Evolutionary conservation across 768 basidiomycete genomes (phyloP), one percentile per base, ranked within the genome.

Genomic region (Xerocomellus dryophilus): DNA sequence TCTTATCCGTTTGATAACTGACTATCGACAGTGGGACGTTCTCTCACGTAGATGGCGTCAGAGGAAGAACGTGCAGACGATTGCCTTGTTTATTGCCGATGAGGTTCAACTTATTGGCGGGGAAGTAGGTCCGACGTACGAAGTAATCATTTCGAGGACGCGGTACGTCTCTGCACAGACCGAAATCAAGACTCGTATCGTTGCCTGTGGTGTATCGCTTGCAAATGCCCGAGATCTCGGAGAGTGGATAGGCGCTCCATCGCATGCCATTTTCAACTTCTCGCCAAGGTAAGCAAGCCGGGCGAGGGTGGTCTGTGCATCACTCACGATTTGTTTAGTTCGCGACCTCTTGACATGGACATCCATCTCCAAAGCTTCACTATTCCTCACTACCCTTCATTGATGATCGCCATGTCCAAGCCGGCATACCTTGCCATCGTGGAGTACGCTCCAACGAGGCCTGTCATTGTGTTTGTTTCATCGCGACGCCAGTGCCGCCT

Each of bases 381-480:
- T 25, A 91, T 94, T 43, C 92, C 94, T n/a, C 97, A 98, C 66
- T 97, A 96, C 83, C 94, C 97, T 0, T 97, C 94, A 0, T 77
- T 99, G 39, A 98, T 99, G 96, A 93, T 98, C 55, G 82, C 94
- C 42, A 98, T 99, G 97, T 94, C 95, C 9, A 98, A 98, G 68
- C 97, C 97, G 0, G 91, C 96, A 0, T 98, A 98, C 68, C 82
- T 98, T 7, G 86, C 95, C 29, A 88, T 98, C 56, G 75, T 85
- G 41, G 96, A 99, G 66, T 86, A 93, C 59, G 86, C 97, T 0
- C 80, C 85, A 0, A 78, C 82, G 5, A 91, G 90, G 62, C 95
- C 95, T 0, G 91, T 93, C 58, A 88, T 98, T 62, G 74, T 91
- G 57, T 98, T 98, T 56, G 96, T 98, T 0, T 89, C 93, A 0